Evolutionary conservation across 352 stramenopile species (phyloP).

Genomic region (Pythium aristosporum): DNA sequence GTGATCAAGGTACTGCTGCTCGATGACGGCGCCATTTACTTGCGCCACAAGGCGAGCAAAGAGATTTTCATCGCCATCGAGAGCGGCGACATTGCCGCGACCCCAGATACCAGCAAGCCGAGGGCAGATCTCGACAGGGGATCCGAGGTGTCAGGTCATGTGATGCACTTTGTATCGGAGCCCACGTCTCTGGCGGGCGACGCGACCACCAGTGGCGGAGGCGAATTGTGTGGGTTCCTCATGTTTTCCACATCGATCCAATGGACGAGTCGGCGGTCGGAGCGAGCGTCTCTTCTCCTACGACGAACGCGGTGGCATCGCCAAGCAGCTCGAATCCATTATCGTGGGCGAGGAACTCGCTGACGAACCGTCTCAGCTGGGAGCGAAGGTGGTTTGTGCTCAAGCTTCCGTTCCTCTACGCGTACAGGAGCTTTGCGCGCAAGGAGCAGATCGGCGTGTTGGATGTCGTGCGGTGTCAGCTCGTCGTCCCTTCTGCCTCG

Average conservation of each 20-base stretch:
- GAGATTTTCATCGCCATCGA: slow-evolving; percentile 42
- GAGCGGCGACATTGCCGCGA: slow-evolving; percentile 2
- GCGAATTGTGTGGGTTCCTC: slow-evolving; percentile 73
- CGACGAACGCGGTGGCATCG: background rate
- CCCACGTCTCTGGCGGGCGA: slow-evolving; percentile 36
- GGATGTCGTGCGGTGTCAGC: slow-evolving; percentile 65
- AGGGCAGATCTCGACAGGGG: background rate
- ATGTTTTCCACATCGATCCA: slow-evolving; percentile 58
- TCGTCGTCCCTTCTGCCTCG: slow-evolving; percentile 36
- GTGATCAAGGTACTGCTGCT: slow-evolving; percentile 44
- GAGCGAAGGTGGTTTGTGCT: slow-evolving; percentile 82
- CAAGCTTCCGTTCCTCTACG: slow-evolving; percentile 75
- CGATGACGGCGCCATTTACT: slow-evolving; percentile 33
- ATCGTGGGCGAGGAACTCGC: slow-evolving; percentile 24
- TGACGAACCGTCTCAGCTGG: slow-evolving; percentile 37
- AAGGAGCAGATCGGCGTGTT: slow-evolving; percentile 71
- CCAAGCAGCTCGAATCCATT: slow-evolving; percentile 14
- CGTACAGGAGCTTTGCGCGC: slow-evolving; percentile 64
- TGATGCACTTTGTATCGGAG: slow-evolving; percentile 53
- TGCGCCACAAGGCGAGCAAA: slow-evolving; percentile 46
- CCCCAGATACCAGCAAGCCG: background rate
- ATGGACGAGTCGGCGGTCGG: slow-evolving; percentile 49
- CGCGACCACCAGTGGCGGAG: slow-evolving; percentile 24
- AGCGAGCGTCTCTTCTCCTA: slow-evolving; percentile 2
- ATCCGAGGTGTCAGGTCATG: slow-evolving; percentile 9